These are phyloP conservation scores for Rhizopus delemar DNA, from an alignment of 371 early-diverging fungal genomes.

Conservation along the genomic window DNA sequence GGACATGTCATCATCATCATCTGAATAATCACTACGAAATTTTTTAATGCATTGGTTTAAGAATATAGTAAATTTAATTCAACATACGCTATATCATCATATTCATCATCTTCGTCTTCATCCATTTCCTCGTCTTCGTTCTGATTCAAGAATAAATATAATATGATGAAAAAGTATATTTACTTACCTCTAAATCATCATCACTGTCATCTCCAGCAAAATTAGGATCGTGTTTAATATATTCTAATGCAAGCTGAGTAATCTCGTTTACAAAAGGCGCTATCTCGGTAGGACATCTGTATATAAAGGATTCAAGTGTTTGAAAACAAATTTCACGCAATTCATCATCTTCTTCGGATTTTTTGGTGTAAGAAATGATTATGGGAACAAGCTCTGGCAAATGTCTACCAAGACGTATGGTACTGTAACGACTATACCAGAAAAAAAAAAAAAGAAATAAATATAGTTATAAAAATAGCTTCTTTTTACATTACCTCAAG, in stretches of 20 bases:
- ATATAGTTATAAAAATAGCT: neutral
- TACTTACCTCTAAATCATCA: conserved; percentile 23
- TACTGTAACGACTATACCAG: conserved; percentile 65
- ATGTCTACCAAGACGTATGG: conserved; percentile 70
- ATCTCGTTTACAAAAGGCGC: conserved; percentile 64
- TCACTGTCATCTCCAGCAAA: conserved; percentile 83
- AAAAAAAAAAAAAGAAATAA: conserved; percentile 1
- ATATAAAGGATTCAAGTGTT: conserved; percentile 80
- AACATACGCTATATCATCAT: conserved; percentile 64
- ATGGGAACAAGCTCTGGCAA: conserved; percentile 67
- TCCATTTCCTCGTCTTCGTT: conserved; percentile 17
- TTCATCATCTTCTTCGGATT: conserved; percentile 79
- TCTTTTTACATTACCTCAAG: conserved; percentile 54
- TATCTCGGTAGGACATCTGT: conserved; percentile 78
- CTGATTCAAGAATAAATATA: neutral
- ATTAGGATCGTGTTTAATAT: conserved; percentile 88
- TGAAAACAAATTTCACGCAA: conserved; percentile 84
- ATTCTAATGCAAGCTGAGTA: conserved; percentile 63
- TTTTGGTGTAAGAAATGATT: conserved; percentile 55
- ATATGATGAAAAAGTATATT: neutral
- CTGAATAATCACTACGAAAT: conserved; percentile 67
- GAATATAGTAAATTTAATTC: neutral
- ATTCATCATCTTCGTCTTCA: conserved; percentile 76
- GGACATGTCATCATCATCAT: conserved; percentile 77
- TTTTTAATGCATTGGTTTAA: neutral